These are phyloP conservation scores for Entomortierella beljakovae DNA, from an alignment of 192 early-diverging fungal genomes.

Conservation along the genomic window DNA sequence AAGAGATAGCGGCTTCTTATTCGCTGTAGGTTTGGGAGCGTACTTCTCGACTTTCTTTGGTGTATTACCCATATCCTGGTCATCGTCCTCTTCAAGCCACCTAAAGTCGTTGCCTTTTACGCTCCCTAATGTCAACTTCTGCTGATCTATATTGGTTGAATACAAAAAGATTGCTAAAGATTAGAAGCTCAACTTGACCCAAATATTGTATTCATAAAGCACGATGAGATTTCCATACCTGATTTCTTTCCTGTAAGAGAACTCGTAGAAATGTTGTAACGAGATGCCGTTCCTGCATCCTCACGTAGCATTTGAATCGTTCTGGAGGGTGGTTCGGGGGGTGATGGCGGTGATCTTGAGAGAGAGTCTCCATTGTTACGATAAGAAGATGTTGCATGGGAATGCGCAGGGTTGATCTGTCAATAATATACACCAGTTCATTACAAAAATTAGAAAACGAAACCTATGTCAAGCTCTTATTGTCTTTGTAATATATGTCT, in stretches of 20 bases:
- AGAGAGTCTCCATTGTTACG: slow-evolving; percentile 3
- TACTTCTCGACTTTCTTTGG: neutral
- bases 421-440: neutral
- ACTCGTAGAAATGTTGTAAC: neutral
- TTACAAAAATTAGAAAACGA: neutral
- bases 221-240: neutral
- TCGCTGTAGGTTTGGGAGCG: slow-evolving; percentile 1
- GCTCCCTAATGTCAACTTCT: neutral
- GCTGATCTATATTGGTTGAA: neutral
- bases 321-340: slow-evolving; percentile 19
- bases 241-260: neutral
- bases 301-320: slow-evolving; percentile 40
- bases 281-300: neutral
- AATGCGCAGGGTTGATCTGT: slow-evolving; percentile 19
- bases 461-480: neutral
- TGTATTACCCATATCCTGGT: neutral
- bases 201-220: neutral
- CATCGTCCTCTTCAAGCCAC: slow-evolving; percentile 39
- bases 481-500: neutral
- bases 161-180: neutral
- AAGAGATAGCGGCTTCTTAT: slow-evolving; percentile 17
- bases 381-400: slow-evolving; percentile 6
- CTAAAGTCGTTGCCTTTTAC: slow-evolving; percentile 20
- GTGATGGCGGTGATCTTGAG: slow-evolving; percentile 40
- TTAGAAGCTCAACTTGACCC: neutral